Evolutionary conservation across 1,284 basidiomycete species (phyloP), one percentile per base, ranked within the genome.

Genomic region (Ceraceosorus guamensis): DNA sequence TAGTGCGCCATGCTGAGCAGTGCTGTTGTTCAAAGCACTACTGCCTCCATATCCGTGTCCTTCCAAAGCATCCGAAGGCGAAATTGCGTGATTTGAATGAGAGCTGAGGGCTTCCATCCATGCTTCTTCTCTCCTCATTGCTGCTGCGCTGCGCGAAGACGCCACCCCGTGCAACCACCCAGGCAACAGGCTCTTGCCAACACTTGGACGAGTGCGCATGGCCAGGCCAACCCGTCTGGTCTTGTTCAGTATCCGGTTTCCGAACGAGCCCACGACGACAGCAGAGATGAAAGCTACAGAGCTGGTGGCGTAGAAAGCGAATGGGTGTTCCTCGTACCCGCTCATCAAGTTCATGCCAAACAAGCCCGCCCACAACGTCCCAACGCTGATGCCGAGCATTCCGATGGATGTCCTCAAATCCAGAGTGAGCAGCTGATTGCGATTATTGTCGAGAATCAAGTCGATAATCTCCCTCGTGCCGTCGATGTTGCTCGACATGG

Each of bases 401-500:
- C 84, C 84, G 62, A 98, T 97, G n/a, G 89, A 91, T 8, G 32
- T 93, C 83, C 86, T 86, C 48, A 98, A 81, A 76, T 97, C 93
- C 30, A 97, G 81, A 30, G 91, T 89, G 13, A 97, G 81, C 11
- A 98, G 81, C 3, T 88, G 84, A 75, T 98, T 98, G 48, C 93
- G 87, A 78, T 95, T 95, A 56, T 91, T 89, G 77, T 98, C 93
- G 48, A 98, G 82, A 72, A 97, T 92, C 56, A 98, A 82, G 77
- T 98, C 93, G 5, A 95, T 90, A 51, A 97, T 93, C 77, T 97
- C 92, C 79, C 96, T 91, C 0, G 92, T 97, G 14, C 89, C 91
- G 79, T 89, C 87, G 54, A 97, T 89, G 73, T 73, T 70, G 8
- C 59, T 59, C 31, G 59, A 50, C 30, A 73, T 63, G 18, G 64